Percentiles rank a stretch among this genome's conserved stretches.
Conservation (phyloP, 352 stramenopile genomes). For the Thalassiosira livingstoniorum region DNA sequence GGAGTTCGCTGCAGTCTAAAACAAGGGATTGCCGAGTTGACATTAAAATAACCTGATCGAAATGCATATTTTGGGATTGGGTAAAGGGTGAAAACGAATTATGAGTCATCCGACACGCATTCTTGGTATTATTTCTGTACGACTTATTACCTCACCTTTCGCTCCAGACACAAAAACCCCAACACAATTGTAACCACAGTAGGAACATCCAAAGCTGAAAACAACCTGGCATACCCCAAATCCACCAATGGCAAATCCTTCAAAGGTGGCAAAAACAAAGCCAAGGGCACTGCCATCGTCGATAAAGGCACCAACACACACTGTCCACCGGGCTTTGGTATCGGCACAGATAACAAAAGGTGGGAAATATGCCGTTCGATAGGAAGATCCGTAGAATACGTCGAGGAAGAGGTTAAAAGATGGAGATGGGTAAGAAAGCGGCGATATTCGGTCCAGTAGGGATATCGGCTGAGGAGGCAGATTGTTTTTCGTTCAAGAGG, state of each 20-base stretch:
- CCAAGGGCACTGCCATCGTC: conserved; percentile 76
- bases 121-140: too few species aligned
- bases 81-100: background rate
- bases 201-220: conserved; percentile 80
- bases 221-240: conserved; percentile 74
- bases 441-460: conserved; percentile 83
- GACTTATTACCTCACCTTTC: conserved; percentile 81
- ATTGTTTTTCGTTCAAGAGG: conserved; percentile 86
- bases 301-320: conserved; percentile 79
- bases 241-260: conserved; percentile 85
- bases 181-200: conserved; percentile 84
- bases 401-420: conserved; percentile 71
- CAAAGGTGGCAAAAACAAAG: conserved; percentile 69
- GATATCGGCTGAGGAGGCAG: conserved; percentile 79
- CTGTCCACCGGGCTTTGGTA: conserved; percentile 77
- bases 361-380: conserved; percentile 84
- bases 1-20: conserved; percentile 81
- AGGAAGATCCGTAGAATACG: conserved; percentile 74
- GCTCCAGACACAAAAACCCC: conserved; percentile 81
- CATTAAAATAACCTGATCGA: conserved; percentile 76
- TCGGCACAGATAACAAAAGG: conserved; percentile 75
- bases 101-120: too few species aligned
- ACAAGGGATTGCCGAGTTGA: conserved; percentile 78
- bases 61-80: background rate
- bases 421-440: conserved; percentile 83